Evolutionary conservation across 352 stramenopile genomes (phyloP).

Genomic region (Pythium insidiosum): DNA sequence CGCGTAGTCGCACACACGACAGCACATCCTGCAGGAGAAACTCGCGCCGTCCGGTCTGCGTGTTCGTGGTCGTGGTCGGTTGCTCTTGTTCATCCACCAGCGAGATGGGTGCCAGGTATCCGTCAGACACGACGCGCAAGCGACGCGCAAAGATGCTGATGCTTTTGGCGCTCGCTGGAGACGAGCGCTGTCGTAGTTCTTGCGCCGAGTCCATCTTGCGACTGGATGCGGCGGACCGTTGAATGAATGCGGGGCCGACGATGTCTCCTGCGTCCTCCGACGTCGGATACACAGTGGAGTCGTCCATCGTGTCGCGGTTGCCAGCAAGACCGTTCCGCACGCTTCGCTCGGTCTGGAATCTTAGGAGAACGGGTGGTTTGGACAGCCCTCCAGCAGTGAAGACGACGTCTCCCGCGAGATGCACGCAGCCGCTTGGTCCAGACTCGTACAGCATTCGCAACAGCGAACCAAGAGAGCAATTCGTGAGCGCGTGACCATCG

Average conservation of each 20-base stretch:
- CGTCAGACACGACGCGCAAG: conserved; percentile 12
- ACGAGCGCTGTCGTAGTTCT: not conserved
- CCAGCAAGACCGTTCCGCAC: conserved; percentile 6
- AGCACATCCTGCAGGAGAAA: conserved; percentile 20
- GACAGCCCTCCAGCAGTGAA: conserved; percentile 21
- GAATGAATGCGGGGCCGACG: not conserved
- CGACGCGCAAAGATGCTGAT: conserved; percentile 23
- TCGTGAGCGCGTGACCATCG: conserved; percentile 15
- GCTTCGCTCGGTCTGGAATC: conserved; percentile 19
- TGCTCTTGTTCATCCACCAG: conserved; percentile 18
- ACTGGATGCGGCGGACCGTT: too few relatives aligned
- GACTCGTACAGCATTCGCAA: conserved; percentile 32
- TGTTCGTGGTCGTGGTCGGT: conserved; percentile 7
- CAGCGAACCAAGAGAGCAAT: conserved; percentile 25
- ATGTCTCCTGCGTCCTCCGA: conserved; percentile 2
- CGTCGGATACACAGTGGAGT: not conserved
- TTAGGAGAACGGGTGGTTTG: conserved; percentile 4
- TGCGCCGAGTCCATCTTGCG: not conserved
- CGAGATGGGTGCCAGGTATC: conserved; percentile 14
- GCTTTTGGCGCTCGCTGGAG: not conserved
- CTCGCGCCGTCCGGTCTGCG: conserved; percentile 7
- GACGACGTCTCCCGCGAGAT: conserved; percentile 23
- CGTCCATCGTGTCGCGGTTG: not conserved
- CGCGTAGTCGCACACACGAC: too few relatives aligned
- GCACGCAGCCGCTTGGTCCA: conserved; percentile 23